Evolutionary conservation across 179 eudicot genomes (phyloP), one percentile per base, ranked within the genome.

Genomic region (Nepenthes alata): DNA sequence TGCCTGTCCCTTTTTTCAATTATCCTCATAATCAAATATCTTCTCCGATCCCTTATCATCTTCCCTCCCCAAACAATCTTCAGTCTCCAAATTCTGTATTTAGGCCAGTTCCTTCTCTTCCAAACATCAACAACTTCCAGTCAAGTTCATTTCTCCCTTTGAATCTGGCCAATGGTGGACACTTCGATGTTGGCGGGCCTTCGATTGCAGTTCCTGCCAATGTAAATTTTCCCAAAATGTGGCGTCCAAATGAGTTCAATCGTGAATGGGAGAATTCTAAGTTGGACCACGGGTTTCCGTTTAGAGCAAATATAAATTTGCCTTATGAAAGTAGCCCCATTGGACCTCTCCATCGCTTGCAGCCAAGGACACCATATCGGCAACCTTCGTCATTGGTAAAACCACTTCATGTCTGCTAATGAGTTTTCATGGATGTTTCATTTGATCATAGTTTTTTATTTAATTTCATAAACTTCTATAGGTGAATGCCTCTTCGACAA

Each of bases 401-500:
- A 57, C 7, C 59, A 7, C 50, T 11, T 16, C 39, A 25, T 34
- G 6, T 16, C 60, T 51, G 44, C 13, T 11, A 13, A 11, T 44
- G 12, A 35, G 6, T 44, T 4, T 4, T 10, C 14, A 11, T 5
- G 14, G 5, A 10, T 51, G 13, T 16, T 12, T 13, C 1, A 10
- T 52, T 54, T 62, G 12, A 16, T 47, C 7, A 7, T 41, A 4
- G 45, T 0, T 41, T 41, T 4, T 41, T 41, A 4, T 41, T 41
- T 41, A 41, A 25, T 25, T 25, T 25, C 49, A 5, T 5, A 25
- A 39, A 16, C 9, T 37, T 55, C 51, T 14, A 2, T 70, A 85
- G 96, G 82, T 76, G 80, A 80, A 76, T 67, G 71, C 72, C 38
- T 67, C 87, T 15, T 58, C 73, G 16, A 78, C 75, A 60, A 78